phyloP scores from a whole-genome alignment of 352 stramenopile species.

The Phytopythium cucurbitacearum region DNA sequence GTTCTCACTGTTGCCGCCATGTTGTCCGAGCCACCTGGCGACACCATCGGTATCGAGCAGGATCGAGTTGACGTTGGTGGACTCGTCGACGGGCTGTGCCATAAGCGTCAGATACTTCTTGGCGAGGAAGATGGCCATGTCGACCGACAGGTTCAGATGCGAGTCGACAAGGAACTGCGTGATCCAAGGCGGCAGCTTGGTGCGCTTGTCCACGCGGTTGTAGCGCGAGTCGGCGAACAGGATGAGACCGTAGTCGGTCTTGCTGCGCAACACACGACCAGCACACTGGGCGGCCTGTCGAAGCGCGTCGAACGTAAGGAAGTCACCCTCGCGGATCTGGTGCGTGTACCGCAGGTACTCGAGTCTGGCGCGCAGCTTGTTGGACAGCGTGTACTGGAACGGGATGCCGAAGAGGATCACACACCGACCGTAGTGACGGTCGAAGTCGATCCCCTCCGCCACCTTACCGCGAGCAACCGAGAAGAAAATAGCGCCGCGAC shows the following conservation, averaged over 20 bases:
- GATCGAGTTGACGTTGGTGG: slow-evolving; percentile 90
- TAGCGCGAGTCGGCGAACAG: slow-evolving; percentile 99
- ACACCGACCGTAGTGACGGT: slow-evolving; percentile 97
- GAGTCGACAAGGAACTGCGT: slow-evolving; percentile 95
- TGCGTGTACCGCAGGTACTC: slow-evolving; percentile 96
- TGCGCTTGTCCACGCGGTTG: slow-evolving; percentile 96
- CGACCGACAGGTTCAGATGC: slow-evolving; percentile 96
- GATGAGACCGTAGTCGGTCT: slow-evolving; percentile 99
- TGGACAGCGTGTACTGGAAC: slow-evolving; percentile 98
- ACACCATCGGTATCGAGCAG: slow-evolving; percentile 91
- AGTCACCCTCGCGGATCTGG: slow-evolving; percentile 94
- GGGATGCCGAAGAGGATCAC: slow-evolving; percentile 99
- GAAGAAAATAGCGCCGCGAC: slow-evolving; percentile 97
- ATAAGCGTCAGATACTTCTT: slow-evolving; percentile 96
- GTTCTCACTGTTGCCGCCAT: slow-evolving; percentile 7
- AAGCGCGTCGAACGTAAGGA: slow-evolving; percentile 98
- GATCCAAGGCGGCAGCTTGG: slow-evolving; percentile 98
- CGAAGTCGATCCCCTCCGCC: slow-evolving; percentile 99
- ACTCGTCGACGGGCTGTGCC: slow-evolving; percentile 93
- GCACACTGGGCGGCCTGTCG: slow-evolving; percentile 97
- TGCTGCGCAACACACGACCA: slow-evolving; percentile 96
- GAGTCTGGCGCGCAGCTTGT: slow-evolving; percentile 91
- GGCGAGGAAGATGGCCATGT: slow-evolving; percentile 95
- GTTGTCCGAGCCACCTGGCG: slow-evolving; percentile 59
- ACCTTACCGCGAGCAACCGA: slow-evolving; percentile 98